These are phyloP conservation scores for Fusarium algeriense DNA, from an alignment of 2,329 filamentous ascomycete genomes.

Conservation along the genomic window DNA sequence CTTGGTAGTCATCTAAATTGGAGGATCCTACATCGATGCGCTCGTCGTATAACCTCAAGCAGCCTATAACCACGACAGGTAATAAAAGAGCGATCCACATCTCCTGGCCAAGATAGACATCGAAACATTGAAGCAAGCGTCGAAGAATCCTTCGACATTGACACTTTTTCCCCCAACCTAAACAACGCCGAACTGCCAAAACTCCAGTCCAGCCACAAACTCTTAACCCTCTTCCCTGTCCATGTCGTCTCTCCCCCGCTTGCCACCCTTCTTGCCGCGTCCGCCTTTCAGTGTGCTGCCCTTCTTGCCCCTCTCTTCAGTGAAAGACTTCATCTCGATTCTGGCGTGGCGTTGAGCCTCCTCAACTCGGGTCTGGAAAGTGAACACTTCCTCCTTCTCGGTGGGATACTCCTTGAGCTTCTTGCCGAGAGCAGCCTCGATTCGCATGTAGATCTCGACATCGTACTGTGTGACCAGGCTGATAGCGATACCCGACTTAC, in stretches of 20 bases:
- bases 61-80: not conserved
- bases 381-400: slow-evolving; percentile 86
- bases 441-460: slow-evolving; percentile 81
- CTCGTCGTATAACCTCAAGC: not conserved
- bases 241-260: slow-evolving; percentile 70
- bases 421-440: slow-evolving; percentile 85
- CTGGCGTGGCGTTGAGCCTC: slow-evolving; percentile 86
- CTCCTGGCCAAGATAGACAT: not conserved
- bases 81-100: not conserved
- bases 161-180: slow-evolving; percentile 21
- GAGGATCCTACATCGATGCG: slow-evolving; percentile 1
- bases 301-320: slow-evolving; percentile 75
- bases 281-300: slow-evolving; percentile 55
- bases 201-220: slow-evolving; percentile 12
- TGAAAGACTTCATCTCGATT: slow-evolving; percentile 82
- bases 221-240: slow-evolving; percentile 78
- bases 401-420: slow-evolving; percentile 77
- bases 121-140: slow-evolving; percentile 11
- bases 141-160: slow-evolving; percentile 16
- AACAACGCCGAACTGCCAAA: slow-evolving; percentile 33
- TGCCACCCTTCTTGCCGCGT: slow-evolving; percentile 60
- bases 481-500: slow-evolving; percentile 84
- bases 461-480: slow-evolving; percentile 90
- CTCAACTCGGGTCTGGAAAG: slow-evolving; percentile 80
- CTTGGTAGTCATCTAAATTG: not conserved